Evolutionary conservation across 768 basidiomycete species (phyloP).

Genomic region (Lactarius trivialis): DNA sequence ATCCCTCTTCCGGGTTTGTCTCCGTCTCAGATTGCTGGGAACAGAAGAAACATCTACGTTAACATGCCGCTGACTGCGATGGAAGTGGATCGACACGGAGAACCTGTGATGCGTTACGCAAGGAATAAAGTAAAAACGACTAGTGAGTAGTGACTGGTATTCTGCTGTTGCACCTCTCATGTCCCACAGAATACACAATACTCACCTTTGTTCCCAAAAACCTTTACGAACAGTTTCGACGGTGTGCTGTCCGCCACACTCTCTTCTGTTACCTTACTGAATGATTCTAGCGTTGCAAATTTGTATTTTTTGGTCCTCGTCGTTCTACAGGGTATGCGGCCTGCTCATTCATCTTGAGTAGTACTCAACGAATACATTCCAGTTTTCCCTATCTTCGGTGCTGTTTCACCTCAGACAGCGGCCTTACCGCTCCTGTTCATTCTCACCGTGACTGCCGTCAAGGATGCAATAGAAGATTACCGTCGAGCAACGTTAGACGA

Average conservation of each 20-base stretch:
- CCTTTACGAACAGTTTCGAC: conserved; percentile 88
- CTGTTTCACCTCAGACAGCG: conserved; percentile 72
- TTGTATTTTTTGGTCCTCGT: conserved; percentile 86
- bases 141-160: conserved; percentile 48
- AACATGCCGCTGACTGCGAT: conserved; percentile 59
- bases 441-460: conserved; percentile 81
- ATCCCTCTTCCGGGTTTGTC: conserved; percentile 28
- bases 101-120: conserved; percentile 71
- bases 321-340: conserved; percentile 57
- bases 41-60: conserved; percentile 72
- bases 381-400: conserved; percentile 92
- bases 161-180: conserved; percentile 6
- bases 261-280: conserved; percentile 12
- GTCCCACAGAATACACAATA: conserved; percentile 71
- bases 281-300: conserved; percentile 64
- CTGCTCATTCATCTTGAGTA: background rate
- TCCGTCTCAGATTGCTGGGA: conserved; percentile 39
- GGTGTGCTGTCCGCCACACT: conserved; percentile 36
- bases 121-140: conserved; percentile 93
- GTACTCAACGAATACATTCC: conserved; percentile 17
- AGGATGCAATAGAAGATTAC: conserved; percentile 95
- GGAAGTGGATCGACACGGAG: conserved; percentile 66
- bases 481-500: conserved; percentile 84
- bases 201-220: conserved; percentile 92
- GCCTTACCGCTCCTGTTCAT: conserved; percentile 87